phyloP scores from a whole-genome alignment of 441 rosid genomes.

The Aleurites moluccanus region DNA sequence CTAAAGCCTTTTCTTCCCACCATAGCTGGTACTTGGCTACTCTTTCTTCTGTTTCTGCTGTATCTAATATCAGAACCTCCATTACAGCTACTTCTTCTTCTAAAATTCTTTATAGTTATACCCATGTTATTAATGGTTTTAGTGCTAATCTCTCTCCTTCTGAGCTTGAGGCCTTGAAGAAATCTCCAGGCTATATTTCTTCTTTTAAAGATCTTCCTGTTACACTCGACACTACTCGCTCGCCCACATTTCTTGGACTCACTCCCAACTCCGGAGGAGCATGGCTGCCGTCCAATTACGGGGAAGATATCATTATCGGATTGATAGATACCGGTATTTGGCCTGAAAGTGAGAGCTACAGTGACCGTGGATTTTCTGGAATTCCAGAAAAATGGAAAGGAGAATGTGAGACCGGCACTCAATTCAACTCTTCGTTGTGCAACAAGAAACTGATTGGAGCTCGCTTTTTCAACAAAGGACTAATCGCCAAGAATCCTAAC shows the following conservation, averaged over 20 bases:
- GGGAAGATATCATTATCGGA: slow-evolving; percentile 58
- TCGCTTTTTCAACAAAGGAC: slow-evolving; percentile 61
- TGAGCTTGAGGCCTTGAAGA: slow-evolving; percentile 45
- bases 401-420: slow-evolving; percentile 58
- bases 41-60: slow-evolving; percentile 33
- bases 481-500: slow-evolving; percentile 39
- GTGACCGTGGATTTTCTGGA: slow-evolving; percentile 51
- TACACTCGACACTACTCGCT: slow-evolving; percentile 55
- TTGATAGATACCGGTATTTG: slow-evolving; percentile 78
- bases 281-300: slow-evolving; percentile 49
- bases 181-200: slow-evolving; percentile 47
- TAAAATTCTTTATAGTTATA: slow-evolving; percentile 45
- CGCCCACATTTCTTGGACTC: slow-evolving; percentile 67
- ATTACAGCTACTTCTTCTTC: slow-evolving; percentile 13
- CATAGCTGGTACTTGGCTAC: slow-evolving; percentile 50
- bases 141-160: slow-evolving; percentile 49
- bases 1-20: slow-evolving; percentile 44
- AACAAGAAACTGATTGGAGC: slow-evolving; percentile 85
- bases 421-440: slow-evolving; percentile 58
- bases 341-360: slow-evolving; percentile 72
- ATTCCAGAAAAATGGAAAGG: slow-evolving; percentile 72
- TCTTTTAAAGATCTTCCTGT: slow-evolving; percentile 41
- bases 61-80: background rate
- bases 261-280: slow-evolving; percentile 30
- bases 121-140: slow-evolving; percentile 50